These are phyloP conservation scores for Euphorbia pulcherrima DNA, from an alignment of 345 rosid genomes.

Conservation along the genomic window DNA sequence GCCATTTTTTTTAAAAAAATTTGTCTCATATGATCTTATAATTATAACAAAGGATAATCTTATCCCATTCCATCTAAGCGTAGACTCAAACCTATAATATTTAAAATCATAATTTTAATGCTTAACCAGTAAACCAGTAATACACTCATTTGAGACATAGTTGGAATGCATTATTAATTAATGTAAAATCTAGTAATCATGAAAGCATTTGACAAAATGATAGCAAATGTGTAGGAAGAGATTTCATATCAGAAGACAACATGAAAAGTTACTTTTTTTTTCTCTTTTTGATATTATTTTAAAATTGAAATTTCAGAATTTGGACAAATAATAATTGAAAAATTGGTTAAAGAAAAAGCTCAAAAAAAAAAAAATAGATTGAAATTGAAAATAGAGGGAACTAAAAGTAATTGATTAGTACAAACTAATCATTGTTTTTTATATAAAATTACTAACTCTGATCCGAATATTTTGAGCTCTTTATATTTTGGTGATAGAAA, in stretches of 20 bases:
- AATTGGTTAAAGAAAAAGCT: not conserved
- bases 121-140: too few species aligned
- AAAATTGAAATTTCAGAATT: not conserved
- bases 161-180: not conserved
- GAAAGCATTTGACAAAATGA: not conserved
- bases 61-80: too few species aligned
- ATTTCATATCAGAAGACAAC: not conserved
- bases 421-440: too few species aligned
- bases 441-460: too few species aligned
- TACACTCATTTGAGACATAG: too few species aligned
- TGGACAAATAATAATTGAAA: not conserved
- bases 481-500: too few species aligned
- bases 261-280: not conserved
- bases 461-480: too few species aligned
- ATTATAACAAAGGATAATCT: too few species aligned
- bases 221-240: not conserved
- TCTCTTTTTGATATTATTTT: not conserved
- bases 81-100: too few species aligned
- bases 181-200: not conserved
- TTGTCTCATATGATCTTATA: too few species aligned
- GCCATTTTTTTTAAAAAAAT: too few species aligned
- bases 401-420: constrained; percentile 4
- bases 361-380: not conserved
- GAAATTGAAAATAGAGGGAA: constrained; percentile 26
- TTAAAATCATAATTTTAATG: too few species aligned